Base-by-base conservation (phyloP, 441 rosid species). In the Eutrema salsugineum region DNA sequence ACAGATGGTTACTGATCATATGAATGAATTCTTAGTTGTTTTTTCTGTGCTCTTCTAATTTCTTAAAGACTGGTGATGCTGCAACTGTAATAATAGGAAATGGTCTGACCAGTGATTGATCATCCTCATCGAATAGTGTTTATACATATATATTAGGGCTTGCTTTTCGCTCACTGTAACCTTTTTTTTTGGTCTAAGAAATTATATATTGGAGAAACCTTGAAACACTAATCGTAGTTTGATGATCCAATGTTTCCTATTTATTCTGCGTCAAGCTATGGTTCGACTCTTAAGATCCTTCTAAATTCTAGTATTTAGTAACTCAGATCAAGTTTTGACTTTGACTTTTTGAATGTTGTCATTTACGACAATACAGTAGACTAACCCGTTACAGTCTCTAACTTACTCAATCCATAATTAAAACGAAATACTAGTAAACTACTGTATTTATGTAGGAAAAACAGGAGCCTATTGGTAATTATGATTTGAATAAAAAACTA, bases 51-150 rank as follows among this genome's bases (percentile, higher is more conserved):
- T 75, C 74, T 75, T 54, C 70, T 47, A 62, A 9, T 38, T 38
- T 62, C 70, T 11, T 53, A 19, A 51, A 54, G 48, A 56, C 75
- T 28, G 9, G 40, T 62, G 75, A 38, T 62, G 53, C 47, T 63
- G 47, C 65, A 69, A 69, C 47, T 63, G 70, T 75, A 69, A 55
- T 76, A 69, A 63, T 54, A 61, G 44, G 64, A 68, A 53, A 27
- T 53, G 64, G 58, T 68, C 78, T 74, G 57, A 63, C 56, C 70
- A 36, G 17, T 43, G 49, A 49, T 35, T 59, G 20, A 22, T 67
- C 33, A 39, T 47, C 11, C 47, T 39, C 20, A 8, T 51, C 56
- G 30, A 51, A n/a, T 24, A 60, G 68, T 48, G 59, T 59, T 60
- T n/a, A n/a, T n/a, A n/a, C n/a, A 22, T 15, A 16, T 66, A 53